Conservation (phyloP, 306 rosid genomes). For the Mimosa bimucronata region DNA sequence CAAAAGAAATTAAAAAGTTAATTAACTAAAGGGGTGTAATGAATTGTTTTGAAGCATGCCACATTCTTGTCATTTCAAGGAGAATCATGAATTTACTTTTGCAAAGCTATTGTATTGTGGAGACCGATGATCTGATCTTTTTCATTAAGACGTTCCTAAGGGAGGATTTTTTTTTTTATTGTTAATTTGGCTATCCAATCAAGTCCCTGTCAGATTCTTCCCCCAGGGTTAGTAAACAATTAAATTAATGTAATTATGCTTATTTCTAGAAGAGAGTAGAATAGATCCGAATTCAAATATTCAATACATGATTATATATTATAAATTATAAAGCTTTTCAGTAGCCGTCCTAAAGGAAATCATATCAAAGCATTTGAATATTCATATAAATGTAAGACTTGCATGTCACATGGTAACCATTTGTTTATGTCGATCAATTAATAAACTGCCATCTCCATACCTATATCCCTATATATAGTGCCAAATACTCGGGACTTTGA, state of each 20-base stretch:
- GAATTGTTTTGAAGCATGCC: neutral
- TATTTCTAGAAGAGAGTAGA: constrained; percentile 10
- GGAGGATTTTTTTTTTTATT: neutral
- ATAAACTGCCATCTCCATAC: neutral
- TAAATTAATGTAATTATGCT: constrained; percentile 7
- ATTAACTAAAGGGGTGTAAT: constrained; percentile 9
- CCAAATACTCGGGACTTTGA: neutral
- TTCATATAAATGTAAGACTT: neutral
- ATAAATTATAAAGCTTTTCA: neutral
- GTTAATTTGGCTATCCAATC: neutral
- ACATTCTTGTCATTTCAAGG: constrained; percentile 21
- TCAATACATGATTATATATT: neutral
- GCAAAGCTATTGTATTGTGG: constrained; percentile 1
- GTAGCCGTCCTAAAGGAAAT: neutral
- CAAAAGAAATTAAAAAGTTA: constrained; percentile 16
- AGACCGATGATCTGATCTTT: constrained; percentile 7
- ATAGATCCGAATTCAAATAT: neutral
- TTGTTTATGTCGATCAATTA: neutral
- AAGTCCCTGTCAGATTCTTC: constrained; percentile 35
- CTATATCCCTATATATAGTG: too few species aligned
- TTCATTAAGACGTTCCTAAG: constrained; percentile 10
- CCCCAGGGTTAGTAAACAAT: constrained; percentile 32
- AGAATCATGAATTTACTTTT: constrained; percentile 12
- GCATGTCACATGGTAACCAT: neutral
- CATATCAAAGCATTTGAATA: neutral